These are phyloP conservation scores for Aspergillus sp. DNA, from an alignment of 2,329 filamentous ascomycete genomes.

Conservation along the genomic window DNA sequence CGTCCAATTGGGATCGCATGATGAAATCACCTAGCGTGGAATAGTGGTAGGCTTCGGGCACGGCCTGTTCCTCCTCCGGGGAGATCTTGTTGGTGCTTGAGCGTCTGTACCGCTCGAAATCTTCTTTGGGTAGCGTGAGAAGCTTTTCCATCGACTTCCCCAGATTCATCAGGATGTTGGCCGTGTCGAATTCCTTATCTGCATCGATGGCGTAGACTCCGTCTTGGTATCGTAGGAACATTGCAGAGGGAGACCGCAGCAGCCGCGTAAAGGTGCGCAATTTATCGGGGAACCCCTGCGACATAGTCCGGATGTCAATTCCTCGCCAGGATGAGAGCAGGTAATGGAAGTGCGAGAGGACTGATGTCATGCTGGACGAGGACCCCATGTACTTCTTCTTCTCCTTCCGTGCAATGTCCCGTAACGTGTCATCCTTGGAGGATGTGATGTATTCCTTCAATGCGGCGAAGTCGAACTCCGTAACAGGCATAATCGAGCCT, in stretches of 20 bases:
- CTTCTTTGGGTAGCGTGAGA: slow-evolving; percentile 74
- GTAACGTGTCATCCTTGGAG: slow-evolving; percentile 73
- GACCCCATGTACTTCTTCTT: slow-evolving; percentile 85
- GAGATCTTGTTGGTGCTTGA: slow-evolving; percentile 65
- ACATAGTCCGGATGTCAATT: slow-evolving; percentile 65
- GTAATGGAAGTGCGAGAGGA: slow-evolving; percentile 87
- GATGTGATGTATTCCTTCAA: slow-evolving; percentile 87
- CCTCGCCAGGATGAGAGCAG: slow-evolving; percentile 80
- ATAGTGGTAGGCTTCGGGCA: slow-evolving; percentile 81
- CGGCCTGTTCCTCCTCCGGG: slow-evolving; percentile 64
- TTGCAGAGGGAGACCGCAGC: slow-evolving; percentile 69
- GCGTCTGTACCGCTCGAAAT: slow-evolving; percentile 81
- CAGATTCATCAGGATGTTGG: slow-evolving; percentile 84
- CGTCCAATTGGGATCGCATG: slow-evolving; percentile 93
- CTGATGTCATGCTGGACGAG: slow-evolving; percentile 91
- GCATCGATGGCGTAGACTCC: slow-evolving; percentile 92
- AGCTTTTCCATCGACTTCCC: slow-evolving; percentile 97
- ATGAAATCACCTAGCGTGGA: slow-evolving; percentile 82
- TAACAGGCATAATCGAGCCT: slow-evolving; percentile 85
- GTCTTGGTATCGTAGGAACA: slow-evolving; percentile 78
- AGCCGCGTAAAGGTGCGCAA: slow-evolving; percentile 69
- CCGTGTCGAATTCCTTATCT: slow-evolving; percentile 84
- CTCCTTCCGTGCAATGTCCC: slow-evolving; percentile 63
- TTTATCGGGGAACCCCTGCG: slow-evolving; percentile 62
- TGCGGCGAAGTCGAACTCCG: slow-evolving; percentile 87